Evolutionary conservation across 2,329 filamentous ascomycete genomes (phyloP).

Genomic region (Fusarium kyushuense): DNA sequence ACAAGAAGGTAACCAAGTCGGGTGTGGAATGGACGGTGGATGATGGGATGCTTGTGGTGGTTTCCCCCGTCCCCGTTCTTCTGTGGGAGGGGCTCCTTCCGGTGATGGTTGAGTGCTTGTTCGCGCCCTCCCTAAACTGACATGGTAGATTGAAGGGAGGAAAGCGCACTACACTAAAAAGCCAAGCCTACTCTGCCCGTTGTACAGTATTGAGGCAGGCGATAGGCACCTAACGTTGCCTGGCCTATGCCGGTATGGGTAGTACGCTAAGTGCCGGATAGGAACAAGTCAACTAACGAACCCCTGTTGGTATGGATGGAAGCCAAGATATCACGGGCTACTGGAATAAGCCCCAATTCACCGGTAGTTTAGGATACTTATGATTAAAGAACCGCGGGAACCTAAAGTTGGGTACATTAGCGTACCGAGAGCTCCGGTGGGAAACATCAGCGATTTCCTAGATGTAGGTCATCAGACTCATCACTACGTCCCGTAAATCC

Average conservation of each 20-base stretch:
- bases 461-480: conserved; percentile 9
- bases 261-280: conserved; percentile 1
- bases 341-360: not conserved
- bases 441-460: conserved; percentile 25
- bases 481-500: too few species aligned
- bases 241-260: not conserved
- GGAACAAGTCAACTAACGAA: conserved; percentile 2
- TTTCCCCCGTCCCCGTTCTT: conserved; percentile 28
- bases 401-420: not conserved
- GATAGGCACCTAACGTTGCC: not conserved
- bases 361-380: not conserved
- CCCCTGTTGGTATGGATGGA: conserved; percentile 10
- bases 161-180: conserved; percentile 1
- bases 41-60: conserved; percentile 28
- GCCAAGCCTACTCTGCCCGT: not conserved
- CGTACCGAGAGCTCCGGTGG: conserved; percentile 14
- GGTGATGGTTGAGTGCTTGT: conserved; percentile 19
- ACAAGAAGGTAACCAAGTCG: conserved; percentile 33
- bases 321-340: not conserved
- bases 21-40: conserved; percentile 20
- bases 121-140: conserved; percentile 26
- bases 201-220: conserved; percentile 27
- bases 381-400: not conserved
- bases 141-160: not conserved
- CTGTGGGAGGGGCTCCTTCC: conserved; percentile 26